Evolutionary conservation across 2,329 filamentous ascomycete genomes (phyloP).

Genomic region (Stagonosporopsis chrysanthemi): DNA sequence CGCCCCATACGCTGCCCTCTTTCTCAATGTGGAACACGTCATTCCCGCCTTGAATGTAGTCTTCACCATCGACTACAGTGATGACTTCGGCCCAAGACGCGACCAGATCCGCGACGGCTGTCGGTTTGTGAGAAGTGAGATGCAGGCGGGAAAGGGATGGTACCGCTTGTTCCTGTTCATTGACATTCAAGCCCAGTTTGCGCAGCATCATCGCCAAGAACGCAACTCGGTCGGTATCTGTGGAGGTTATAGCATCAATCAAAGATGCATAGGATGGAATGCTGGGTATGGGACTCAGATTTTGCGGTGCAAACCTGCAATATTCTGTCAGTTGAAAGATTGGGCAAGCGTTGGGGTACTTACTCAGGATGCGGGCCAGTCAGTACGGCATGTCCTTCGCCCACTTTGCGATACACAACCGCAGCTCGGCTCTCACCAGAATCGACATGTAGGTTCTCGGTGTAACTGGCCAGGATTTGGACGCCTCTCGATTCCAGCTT

Average conservation of each 20-base stretch:
- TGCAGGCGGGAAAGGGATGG: constrained; percentile 84
- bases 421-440: constrained; percentile 77
- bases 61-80: constrained; percentile 68
- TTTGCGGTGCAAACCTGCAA: constrained; percentile 78
- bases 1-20: constrained; percentile 57
- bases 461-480: constrained; percentile 83
- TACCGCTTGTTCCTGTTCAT: constrained; percentile 70
- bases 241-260: constrained; percentile 70
- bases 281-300: constrained; percentile 72
- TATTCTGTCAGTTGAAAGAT: constrained; percentile 15
- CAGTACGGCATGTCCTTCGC: constrained; percentile 78
- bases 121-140: constrained; percentile 73
- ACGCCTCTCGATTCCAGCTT: constrained; percentile 69
- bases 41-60: constrained; percentile 79
- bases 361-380: constrained; percentile 94
- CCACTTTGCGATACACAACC: constrained; percentile 82
- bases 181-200: constrained; percentile 84
- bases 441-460: constrained; percentile 76
- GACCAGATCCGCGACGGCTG: constrained; percentile 73
- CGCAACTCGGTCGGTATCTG: constrained; percentile 72
- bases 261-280: constrained; percentile 74
- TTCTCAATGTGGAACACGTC: constrained; percentile 84
- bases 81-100: constrained; percentile 72
- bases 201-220: constrained; percentile 82
- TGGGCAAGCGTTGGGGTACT: constrained; percentile 32